Percentiles rank a stretch among this genome's conserved stretches.
Evolutionary conservation across 1,284 basidiomycete species (phyloP).

Genomic region (Inonotus hispidus): DNA sequence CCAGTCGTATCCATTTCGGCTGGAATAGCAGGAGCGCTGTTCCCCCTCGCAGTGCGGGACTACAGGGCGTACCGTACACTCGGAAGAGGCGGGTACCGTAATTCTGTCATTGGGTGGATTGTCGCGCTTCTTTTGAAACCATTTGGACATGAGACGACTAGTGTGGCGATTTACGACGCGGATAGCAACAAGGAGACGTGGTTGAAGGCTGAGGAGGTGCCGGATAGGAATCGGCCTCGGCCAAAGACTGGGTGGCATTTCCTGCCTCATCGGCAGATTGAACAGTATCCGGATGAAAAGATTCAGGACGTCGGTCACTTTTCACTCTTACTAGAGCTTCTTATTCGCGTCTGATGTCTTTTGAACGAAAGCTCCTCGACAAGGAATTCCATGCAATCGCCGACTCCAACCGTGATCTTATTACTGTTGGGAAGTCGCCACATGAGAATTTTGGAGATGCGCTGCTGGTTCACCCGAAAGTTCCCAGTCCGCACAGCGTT

Average conservation of each 20-base stretch:
- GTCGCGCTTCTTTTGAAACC: constrained; percentile 20
- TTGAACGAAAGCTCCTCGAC: neutral
- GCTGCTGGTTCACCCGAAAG: constrained; percentile 18
- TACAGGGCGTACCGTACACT: constrained; percentile 22
- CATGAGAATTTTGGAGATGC: constrained; percentile 21
- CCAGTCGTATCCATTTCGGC: neutral
- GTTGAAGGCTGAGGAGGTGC: constrained; percentile 19
- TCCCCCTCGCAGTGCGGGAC: constrained; percentile 16
- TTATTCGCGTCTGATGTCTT: neutral
- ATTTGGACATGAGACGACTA: constrained; percentile 22
- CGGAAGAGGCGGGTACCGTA: constrained; percentile 23
- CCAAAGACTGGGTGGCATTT: constrained; percentile 25
- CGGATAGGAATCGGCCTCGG: constrained; percentile 18
- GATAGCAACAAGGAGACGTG: constrained; percentile 22
- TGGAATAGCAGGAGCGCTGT: neutral
- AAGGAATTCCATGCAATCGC: constrained; percentile 11
- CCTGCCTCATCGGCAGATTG: constrained; percentile 25
- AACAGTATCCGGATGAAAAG: constrained; percentile 17
- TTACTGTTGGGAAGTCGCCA: constrained; percentile 20
- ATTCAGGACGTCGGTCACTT: constrained; percentile 19
- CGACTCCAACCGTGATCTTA: constrained; percentile 18
- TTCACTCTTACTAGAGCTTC: neutral
- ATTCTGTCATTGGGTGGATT: constrained; percentile 25
- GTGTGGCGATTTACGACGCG: constrained; percentile 22
- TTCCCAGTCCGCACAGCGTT: constrained; percentile 18